Conservation (phyloP, 352 stramenopile genomes). For the Pythium diclinum region DNA sequence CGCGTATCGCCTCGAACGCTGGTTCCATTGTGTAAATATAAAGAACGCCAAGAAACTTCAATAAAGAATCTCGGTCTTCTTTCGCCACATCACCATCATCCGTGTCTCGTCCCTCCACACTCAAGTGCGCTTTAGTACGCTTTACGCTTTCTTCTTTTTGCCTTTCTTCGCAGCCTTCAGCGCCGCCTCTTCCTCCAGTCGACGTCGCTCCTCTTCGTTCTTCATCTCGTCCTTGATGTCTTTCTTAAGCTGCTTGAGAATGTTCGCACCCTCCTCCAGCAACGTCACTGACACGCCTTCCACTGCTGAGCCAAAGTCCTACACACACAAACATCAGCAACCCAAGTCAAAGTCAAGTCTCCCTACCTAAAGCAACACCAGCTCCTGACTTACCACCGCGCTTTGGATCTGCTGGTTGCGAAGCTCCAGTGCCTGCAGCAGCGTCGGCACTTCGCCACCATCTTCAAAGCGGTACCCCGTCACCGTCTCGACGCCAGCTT, state of each 20-base stretch:
- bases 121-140: neutral
- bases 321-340: conserved; percentile 2
- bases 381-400: conserved; percentile 34
- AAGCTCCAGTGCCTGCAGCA: conserved; percentile 66
- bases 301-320: conserved; percentile 41
- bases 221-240: conserved; percentile 77
- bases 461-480: conserved; percentile 53
- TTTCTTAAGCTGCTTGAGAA: conserved; percentile 81
- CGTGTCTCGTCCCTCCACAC: neutral
- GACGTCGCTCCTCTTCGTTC: conserved; percentile 69
- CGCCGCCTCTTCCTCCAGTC: conserved; percentile 62
- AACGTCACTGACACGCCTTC: conserved; percentile 51
- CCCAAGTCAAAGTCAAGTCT: neutral
- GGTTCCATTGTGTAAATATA: conserved; percentile 98
- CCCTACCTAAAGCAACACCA: neutral
- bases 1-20: conserved; percentile 99
- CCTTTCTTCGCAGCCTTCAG: conserved; percentile 77
- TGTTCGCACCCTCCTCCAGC: conserved; percentile 52
- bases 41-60: conserved; percentile 17
- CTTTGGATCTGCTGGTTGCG: conserved; percentile 50
- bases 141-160: conserved; percentile 74
- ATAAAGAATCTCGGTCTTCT: conserved; percentile 33
- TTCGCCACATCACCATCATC: conserved; percentile 4
- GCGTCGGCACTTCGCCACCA: conserved; percentile 38
- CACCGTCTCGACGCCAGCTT: conserved; percentile 28